phyloP scores from a whole-genome alignment of 2,329 filamentous ascomycete genomes.

The Didymella glomerata region DNA sequence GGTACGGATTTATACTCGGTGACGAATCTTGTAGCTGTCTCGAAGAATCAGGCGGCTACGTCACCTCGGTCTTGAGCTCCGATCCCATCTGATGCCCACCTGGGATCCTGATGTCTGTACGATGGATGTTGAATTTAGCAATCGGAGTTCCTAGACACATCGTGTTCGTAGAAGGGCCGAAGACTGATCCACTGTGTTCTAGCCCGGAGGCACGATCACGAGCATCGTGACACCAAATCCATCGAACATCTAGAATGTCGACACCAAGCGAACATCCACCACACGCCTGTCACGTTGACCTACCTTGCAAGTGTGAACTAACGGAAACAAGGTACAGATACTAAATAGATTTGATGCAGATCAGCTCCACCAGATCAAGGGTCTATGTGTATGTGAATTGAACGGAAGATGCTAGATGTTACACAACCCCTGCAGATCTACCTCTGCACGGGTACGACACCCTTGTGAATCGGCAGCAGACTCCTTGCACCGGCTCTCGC shows the following conservation, averaged over 20 bases:
- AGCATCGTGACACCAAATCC: background rate
- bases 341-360: background rate
- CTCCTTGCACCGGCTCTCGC: conserved; percentile 57
- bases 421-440: background rate
- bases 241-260: background rate
- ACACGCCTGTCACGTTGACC: background rate
- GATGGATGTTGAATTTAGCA: conserved; percentile 9
- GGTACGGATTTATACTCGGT: conserved; percentile 1
- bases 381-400: background rate
- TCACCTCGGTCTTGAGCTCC: background rate
- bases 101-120: conserved; percentile 1
- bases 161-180: conserved; percentile 15
- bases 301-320: background rate
- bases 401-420: background rate
- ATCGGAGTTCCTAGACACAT: conserved; percentile 8
- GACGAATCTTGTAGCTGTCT: background rate
- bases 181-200: conserved; percentile 2
- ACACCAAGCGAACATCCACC: background rate
- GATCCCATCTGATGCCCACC: background rate
- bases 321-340: background rate
- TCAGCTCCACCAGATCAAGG: background rate
- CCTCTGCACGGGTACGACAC: conserved; percentile 45
- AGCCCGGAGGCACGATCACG: background rate
- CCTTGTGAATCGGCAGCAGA: conserved; percentile 50
- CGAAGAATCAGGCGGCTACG: conserved; percentile 4